These are phyloP conservation scores for Cladosporium sp. DNA, from an alignment of 2,329 filamentous ascomycete genomes.

Conservation along the genomic window DNA sequence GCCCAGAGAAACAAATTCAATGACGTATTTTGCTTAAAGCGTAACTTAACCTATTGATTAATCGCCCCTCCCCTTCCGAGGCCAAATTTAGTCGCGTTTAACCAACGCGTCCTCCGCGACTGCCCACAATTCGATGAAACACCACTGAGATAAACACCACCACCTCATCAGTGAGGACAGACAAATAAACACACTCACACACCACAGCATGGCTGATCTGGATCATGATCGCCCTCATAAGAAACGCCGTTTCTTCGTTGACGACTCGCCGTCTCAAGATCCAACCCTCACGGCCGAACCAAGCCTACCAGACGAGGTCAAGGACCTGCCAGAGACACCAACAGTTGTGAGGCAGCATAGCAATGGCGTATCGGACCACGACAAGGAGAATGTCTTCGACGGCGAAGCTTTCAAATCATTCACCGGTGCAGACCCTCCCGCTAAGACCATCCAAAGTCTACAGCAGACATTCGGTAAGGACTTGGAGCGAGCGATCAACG, in stretches of 20 bases:
- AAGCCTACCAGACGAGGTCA: constrained; percentile 29
- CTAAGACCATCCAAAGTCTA: constrained; percentile 43
- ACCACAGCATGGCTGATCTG: constrained; percentile 31
- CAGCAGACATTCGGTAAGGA: constrained; percentile 48
- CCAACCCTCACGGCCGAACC: constrained; percentile 26
- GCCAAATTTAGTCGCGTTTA: constrained; percentile 2
- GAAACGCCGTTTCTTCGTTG: constrained; percentile 59
- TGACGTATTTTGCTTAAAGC: not conserved
- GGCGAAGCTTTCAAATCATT: constrained; percentile 52
- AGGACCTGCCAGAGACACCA: constrained; percentile 27
- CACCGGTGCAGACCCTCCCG: constrained; percentile 49
- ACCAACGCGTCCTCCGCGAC: constrained; percentile 3
- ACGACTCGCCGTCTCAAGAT: constrained; percentile 36
- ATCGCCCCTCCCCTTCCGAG: not conserved
- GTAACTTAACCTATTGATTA: not conserved
- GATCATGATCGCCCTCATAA: constrained; percentile 54
- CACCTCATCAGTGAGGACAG: not conserved
- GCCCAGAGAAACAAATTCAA: not conserved
- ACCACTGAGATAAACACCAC: too few species aligned
- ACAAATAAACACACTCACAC: not conserved
- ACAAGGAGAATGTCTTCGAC: constrained; percentile 45
- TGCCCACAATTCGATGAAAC: not conserved
- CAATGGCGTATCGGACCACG: constrained; percentile 4
- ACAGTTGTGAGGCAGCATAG: not conserved
- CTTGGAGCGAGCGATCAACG: constrained; percentile 58